Evolutionary conservation across 2,329 filamentous ascomycete species (phyloP).

Genomic region (Drechslera avenae): DNA sequence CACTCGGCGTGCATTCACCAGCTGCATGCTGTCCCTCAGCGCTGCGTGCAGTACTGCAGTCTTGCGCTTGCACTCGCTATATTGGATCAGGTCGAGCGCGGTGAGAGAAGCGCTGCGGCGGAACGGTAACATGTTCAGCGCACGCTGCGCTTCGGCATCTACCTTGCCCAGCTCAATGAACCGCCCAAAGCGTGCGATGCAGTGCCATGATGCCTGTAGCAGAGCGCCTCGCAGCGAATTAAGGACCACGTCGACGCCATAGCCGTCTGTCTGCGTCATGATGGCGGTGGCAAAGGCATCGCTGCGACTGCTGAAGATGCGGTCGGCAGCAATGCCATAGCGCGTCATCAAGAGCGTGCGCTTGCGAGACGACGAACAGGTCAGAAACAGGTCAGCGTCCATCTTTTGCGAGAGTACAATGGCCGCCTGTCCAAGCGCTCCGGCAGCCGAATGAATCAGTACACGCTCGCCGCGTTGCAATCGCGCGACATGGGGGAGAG

Average conservation of each 20-base stretch:
- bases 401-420: not conserved
- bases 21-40: not conserved
- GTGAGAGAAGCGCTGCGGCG: not conserved
- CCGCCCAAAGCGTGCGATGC: constrained; percentile 2
- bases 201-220: constrained; percentile 4
- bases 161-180: constrained; percentile 2
- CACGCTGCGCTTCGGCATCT: not conserved
- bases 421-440: not conserved
- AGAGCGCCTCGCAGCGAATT: not conserved
- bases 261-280: not conserved
- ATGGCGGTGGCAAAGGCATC: not conserved
- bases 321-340: not conserved
- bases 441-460: not conserved
- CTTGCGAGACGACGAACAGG: not conserved
- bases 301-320: not conserved
- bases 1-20: not conserved
- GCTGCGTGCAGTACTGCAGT: not conserved
- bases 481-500: not conserved
- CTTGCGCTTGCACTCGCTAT: not conserved
- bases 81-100: not conserved
- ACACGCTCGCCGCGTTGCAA: not conserved
- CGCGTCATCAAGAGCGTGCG: not conserved
- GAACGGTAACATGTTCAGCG: constrained; percentile 3
- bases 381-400: not conserved
- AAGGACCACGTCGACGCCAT: constrained; percentile 3